Percentiles rank a stretch among this genome's conserved stretches.
Evolutionary conservation across 345 rosid genomes (phyloP).

Genomic region (Mercurialis annua): DNA sequence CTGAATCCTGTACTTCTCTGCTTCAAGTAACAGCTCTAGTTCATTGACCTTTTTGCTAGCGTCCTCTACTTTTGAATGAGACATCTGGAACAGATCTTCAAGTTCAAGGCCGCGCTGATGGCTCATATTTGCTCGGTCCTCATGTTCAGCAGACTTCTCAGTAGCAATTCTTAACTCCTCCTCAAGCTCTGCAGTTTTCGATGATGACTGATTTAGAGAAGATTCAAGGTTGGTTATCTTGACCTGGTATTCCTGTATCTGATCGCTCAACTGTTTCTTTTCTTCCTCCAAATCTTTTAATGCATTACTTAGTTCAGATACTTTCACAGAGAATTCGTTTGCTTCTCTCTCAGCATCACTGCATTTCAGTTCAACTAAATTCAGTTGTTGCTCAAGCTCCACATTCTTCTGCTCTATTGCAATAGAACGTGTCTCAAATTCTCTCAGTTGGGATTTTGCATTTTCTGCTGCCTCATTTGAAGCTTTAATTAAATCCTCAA

Average conservation of each 20-base stretch:
- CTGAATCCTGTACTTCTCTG: slow-evolving; percentile 85
- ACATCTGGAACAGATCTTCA: slow-evolving; percentile 29
- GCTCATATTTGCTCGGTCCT: slow-evolving; percentile 38
- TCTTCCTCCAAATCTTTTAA: slow-evolving; percentile 56
- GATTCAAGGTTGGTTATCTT: slow-evolving; percentile 53
- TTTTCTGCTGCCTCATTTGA: slow-evolving; percentile 63
- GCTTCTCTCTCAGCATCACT: slow-evolving; percentile 55
- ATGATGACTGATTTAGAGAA: slow-evolving; percentile 44
- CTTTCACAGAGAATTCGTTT: slow-evolving; percentile 50
- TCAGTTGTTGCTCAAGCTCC: slow-evolving; percentile 74
- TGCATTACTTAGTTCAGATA: slow-evolving; percentile 46
- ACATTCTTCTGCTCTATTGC: slow-evolving; percentile 68
- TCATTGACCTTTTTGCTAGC: slow-evolving; percentile 67
- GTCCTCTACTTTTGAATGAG: slow-evolving; percentile 38
- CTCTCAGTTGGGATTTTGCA: slow-evolving; percentile 58
- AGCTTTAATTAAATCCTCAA: slow-evolving; percentile 53
- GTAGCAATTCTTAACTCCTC: slow-evolving; percentile 47
- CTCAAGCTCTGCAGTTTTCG: slow-evolving; percentile 51
- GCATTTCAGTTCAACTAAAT: slow-evolving; percentile 46
- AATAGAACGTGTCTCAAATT: slow-evolving; percentile 53
- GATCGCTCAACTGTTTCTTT: slow-evolving; percentile 43
- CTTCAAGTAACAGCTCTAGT: slow-evolving; percentile 80
- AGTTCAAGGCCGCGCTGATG: slow-evolving; percentile 30
- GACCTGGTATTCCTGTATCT: slow-evolving; percentile 51
- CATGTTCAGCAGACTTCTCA: slow-evolving; percentile 63